phyloP scores from a whole-genome alignment of 306 rosid genomes.

The Citrullus colocynthis region DNA sequence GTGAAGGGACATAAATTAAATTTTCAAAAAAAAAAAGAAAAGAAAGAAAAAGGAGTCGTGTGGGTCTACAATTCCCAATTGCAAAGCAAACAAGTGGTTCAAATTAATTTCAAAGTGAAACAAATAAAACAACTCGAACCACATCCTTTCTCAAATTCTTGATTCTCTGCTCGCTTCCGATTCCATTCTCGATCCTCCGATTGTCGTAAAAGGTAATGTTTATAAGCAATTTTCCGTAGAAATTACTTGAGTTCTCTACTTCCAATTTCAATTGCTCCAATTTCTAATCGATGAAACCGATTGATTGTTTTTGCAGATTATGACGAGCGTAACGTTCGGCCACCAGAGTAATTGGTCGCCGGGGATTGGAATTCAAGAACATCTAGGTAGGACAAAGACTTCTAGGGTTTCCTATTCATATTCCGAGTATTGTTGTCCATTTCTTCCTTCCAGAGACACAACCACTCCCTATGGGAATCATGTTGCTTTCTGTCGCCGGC shows the following conservation, averaged over 20 bases:
- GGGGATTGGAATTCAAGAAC: slow-evolving; percentile 52
- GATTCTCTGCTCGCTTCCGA: not conserved
- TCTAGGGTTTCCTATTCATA: slow-evolving; percentile 38
- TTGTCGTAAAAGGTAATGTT: not conserved
- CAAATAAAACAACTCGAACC: not conserved
- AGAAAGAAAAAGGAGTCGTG: not conserved
- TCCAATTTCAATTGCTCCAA: not conserved
- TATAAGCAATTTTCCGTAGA: not conserved
- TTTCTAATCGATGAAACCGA: not conserved
- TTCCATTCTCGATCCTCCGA: not conserved
- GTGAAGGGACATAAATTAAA: too few species aligned
- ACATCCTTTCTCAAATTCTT: not conserved
- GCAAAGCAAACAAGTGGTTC: not conserved
- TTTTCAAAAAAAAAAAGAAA: too few species aligned
- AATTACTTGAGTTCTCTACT: not conserved
- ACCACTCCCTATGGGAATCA: slow-evolving; percentile 23
- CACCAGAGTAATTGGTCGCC: slow-evolving; percentile 52
- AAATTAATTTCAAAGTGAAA: not conserved
- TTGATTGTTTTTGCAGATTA: slow-evolving; percentile 21
- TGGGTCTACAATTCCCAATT: not conserved
- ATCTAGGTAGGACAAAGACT: slow-evolving; percentile 26
- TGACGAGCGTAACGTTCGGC: slow-evolving; percentile 61
- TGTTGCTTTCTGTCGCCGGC: slow-evolving; percentile 20
- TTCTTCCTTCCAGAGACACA: slow-evolving; percentile 17
- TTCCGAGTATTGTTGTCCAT: slow-evolving; percentile 24